Evolutionary conservation across 371 early-diverging fungal species (phyloP).

Genomic region (Mucor velutinosus): DNA sequence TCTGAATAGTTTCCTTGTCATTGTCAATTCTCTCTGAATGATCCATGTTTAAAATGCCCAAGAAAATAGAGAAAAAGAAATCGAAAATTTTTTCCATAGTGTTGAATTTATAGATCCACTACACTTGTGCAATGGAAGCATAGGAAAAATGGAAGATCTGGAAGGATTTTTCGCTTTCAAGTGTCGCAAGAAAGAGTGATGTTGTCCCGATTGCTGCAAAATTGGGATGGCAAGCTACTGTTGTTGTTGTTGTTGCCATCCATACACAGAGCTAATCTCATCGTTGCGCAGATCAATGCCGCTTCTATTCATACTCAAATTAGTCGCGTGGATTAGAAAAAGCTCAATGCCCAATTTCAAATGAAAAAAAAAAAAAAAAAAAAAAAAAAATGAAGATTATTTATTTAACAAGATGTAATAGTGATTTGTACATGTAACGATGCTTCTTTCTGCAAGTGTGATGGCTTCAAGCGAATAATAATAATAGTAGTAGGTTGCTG

Average conservation of each 20-base stretch:
- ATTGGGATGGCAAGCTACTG: no score
- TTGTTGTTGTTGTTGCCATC: no score
- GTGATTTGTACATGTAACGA: background rate
- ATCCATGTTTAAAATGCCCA: background rate
- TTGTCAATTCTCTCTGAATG: background rate
- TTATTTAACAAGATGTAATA: background rate
- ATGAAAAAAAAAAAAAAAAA: no score
- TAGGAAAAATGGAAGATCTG: background rate
- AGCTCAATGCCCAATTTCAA: no score
- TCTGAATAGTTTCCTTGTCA: background rate
- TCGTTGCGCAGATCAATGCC: no score
- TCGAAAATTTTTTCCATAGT: background rate
- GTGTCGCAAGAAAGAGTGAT: background rate
- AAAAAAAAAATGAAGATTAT: background rate
- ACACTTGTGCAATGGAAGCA: background rate
- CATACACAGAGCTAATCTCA: no score
- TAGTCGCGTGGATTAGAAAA: no score
- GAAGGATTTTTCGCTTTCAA: background rate
- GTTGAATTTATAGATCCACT: background rate
- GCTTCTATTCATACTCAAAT: no score
- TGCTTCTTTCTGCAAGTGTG: background rate
- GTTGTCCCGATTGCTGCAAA: no score
- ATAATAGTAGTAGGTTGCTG: background rate
- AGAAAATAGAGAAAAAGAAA: background rate
- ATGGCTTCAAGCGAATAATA: background rate